These are phyloP conservation scores for Erysimum pusillum DNA, from an alignment of 441 rosid genomes.

Conservation along the genomic window DNA sequence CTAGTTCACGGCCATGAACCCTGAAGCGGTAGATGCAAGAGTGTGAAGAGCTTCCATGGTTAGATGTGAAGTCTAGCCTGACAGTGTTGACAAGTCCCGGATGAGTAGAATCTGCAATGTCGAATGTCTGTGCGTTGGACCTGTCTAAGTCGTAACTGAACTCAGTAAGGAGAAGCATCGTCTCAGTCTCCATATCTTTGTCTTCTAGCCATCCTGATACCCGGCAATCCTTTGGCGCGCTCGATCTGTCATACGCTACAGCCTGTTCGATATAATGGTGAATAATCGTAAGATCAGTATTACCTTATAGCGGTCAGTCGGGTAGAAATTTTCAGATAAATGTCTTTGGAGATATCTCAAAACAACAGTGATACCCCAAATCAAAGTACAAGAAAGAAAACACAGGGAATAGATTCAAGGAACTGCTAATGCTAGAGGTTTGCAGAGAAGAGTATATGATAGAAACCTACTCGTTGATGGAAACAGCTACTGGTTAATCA, in stretches of 20 bases:
- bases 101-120: constrained; percentile 54
- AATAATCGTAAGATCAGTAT: constrained; percentile 33
- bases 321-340: constrained; percentile 24
- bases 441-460: background rate
- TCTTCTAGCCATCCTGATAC: constrained; percentile 81
- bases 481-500: background rate
- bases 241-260: constrained; percentile 91
- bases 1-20: constrained; percentile 85
- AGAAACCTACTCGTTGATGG: background rate
- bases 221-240: constrained; percentile 93
- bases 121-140: constrained; percentile 88
- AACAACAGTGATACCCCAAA: background rate
- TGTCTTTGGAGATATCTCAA: too few species aligned
- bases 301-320: background rate
- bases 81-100: constrained; percentile 70
- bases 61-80: constrained; percentile 83
- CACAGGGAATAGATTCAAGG: background rate
- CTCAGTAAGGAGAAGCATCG: constrained; percentile 65
- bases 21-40: constrained; percentile 95
- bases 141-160: constrained; percentile 87
- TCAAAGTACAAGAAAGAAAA: background rate
- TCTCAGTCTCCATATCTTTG: constrained; percentile 51
- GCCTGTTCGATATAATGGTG: constrained; percentile 60
- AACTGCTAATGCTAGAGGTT: background rate
- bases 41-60: constrained; percentile 84